phyloP scores from a whole-genome alignment of 2,329 filamentous ascomycete genomes.

The Purpureocillium lavendulum region DNA sequence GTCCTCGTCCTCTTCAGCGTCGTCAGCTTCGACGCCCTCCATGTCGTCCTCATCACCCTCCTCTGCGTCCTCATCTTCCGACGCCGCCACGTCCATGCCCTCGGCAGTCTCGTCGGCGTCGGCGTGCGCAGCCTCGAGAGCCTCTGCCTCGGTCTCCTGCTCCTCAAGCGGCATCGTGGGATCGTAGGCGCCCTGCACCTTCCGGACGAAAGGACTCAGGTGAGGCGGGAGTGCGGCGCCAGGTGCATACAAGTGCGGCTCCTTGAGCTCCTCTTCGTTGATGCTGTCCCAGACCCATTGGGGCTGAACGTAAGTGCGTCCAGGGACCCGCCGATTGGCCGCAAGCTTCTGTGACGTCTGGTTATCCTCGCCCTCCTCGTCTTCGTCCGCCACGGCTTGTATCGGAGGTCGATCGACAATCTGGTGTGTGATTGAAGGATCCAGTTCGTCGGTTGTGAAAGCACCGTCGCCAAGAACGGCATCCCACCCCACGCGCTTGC shows the following conservation, averaged over 20 bases:
- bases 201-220: constrained; percentile 91
- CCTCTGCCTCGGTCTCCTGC: constrained; percentile 82
- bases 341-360: constrained; percentile 52
- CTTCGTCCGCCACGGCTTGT: constrained; percentile 44
- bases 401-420: constrained; percentile 84
- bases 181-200: constrained; percentile 81
- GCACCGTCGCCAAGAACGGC: constrained; percentile 82
- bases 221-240: constrained; percentile 87
- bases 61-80: constrained; percentile 40
- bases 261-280: constrained; percentile 83
- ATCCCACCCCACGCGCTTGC: constrained; percentile 94
- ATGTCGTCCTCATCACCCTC: constrained; percentile 36
- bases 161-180: constrained; percentile 78
- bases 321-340: constrained; percentile 70
- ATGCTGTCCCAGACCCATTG: constrained; percentile 98
- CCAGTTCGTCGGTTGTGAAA: constrained; percentile 81
- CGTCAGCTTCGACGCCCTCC: constrained; percentile 38
- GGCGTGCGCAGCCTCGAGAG: constrained; percentile 58
- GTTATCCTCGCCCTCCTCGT: constrained; percentile 47
- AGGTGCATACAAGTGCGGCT: constrained; percentile 80
- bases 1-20: constrained; percentile 27
- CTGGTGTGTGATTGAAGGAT: constrained; percentile 89
- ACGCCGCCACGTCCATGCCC: constrained; percentile 50
- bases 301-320: constrained; percentile 86
- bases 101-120: constrained; percentile 55